Evolutionary conservation across 2,329 filamentous ascomycete species (phyloP).

Genomic region (Hymenotorrendiella dingleyae): DNA sequence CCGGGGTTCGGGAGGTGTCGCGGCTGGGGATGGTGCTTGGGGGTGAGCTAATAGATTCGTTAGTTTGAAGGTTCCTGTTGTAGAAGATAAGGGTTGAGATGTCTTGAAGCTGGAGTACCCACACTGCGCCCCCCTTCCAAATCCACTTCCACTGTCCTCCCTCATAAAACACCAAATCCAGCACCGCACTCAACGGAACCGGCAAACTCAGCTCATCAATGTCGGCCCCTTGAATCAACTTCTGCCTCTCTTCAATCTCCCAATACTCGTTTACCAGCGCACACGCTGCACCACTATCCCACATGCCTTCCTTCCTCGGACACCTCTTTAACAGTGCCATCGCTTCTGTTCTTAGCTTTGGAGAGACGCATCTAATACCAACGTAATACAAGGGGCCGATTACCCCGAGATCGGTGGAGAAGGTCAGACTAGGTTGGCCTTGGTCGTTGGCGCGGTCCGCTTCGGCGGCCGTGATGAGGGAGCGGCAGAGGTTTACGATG

Average conservation of each 20-base stretch:
- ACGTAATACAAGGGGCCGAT: conserved; percentile 27
- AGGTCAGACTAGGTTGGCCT: conserved; percentile 21
- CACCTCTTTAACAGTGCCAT: conserved; percentile 20
- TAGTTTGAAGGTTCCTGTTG: too few relatives aligned
- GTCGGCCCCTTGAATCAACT: not conserved
- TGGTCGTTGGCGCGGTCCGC: conserved; percentile 21
- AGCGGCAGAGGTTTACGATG: conserved; percentile 21
- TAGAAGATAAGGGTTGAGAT: too few relatives aligned
- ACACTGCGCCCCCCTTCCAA: conserved; percentile 6
- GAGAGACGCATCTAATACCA: conserved; percentile 16
- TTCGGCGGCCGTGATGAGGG: conserved; percentile 23
- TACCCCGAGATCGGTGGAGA: conserved; percentile 26
- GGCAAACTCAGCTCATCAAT: not conserved
- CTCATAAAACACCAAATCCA: conserved; percentile 20
- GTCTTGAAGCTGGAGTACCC: too few relatives aligned
- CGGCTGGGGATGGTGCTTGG: too few relatives aligned
- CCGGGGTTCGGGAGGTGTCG: too few relatives aligned
- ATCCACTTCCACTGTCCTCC: conserved; percentile 23
- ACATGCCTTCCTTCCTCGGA: conserved; percentile 29
- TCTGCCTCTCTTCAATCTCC: conserved; percentile 19
- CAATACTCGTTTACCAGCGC: conserved; percentile 22
- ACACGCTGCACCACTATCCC: conserved; percentile 20
- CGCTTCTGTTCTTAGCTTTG: conserved; percentile 14
- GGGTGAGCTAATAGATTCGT: too few relatives aligned
- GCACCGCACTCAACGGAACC: conserved; percentile 9